Evolutionary conservation across 2,329 filamentous ascomycete species (phyloP), one percentile per base, ranked within the genome.

Genomic region (Cadophora luteo-olivacea): DNA sequence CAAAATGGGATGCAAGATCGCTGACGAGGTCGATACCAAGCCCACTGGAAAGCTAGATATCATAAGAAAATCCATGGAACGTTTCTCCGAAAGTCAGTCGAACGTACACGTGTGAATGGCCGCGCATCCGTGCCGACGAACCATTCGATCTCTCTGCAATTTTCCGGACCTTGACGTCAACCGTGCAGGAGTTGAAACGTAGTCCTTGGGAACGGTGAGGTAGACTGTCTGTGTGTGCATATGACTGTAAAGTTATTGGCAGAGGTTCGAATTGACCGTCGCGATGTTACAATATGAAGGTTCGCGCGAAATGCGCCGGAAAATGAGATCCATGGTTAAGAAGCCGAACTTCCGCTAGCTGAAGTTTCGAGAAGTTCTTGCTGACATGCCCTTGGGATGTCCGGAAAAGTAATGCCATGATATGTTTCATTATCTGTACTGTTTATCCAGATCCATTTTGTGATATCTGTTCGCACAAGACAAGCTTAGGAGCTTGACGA

Each of bases 201-300:
- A 19, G 4, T 19, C 22, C 2, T 7, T 6, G 36, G 4, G 2
- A 16, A 33, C 33, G 36, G 36, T 8, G 33, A 41, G 55, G 45
- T 16, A 8, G 16, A 33, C 41, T 41, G 55, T 38, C 55, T 58
- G 33, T 24, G 55, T 41, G 55, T 58, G 33, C 32, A 58, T 58
- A 22, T 41, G 6, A 12, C 8, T 22, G 16, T 11, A 24, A 38
- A 32, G 6, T 11, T 24, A 1, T 7, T 22, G 7, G n/a, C 22
- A 19, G 45, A 49, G n/a, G 8, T 49, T 22, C 19, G 45, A 49
- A 11, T 3, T 14, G 7, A 49, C 6, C 19, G 6, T 14, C 1
- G 45, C 19, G 6, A 22, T 49, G 6, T 22, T 19, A 19, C 1
- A 19, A 11, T 9, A 2, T 19, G 19, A 22, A 9, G n/a, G n/a